Conservation (phyloP, 2,329 filamentous ascomycete genomes). For the Thielaviopsis populi region DNA sequence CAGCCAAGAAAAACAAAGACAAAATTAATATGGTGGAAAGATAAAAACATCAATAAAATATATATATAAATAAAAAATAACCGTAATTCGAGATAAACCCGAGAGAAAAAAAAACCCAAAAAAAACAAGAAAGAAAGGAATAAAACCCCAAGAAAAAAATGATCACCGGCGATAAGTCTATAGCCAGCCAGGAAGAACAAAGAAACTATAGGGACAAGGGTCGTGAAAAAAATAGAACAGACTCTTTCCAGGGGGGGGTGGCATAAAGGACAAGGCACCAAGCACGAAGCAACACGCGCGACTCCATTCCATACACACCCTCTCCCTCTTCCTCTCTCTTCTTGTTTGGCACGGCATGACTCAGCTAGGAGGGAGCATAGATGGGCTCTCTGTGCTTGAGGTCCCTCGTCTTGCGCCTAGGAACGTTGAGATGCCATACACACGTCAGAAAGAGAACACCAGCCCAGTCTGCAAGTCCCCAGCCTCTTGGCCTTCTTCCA, state of each 20-base stretch:
- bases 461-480: no score
- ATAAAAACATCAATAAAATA: neutral
- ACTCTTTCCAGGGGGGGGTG: neutral
- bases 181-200: neutral
- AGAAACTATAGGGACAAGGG: neutral
- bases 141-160: neutral
- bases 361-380: neutral
- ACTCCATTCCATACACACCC: neutral
- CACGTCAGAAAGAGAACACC: neutral
- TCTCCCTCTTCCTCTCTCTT: neutral
- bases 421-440: neutral
- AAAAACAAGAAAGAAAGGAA: neutral
- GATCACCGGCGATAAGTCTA: neutral
- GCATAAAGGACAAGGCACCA: no score
- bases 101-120: no score
- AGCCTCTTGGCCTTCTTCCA: no score
- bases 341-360: neutral
- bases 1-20: neutral
- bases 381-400: neutral
- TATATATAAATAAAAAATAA: neutral
- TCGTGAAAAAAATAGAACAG: neutral
- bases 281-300: neutral
- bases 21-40: no score
- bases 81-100: no score
- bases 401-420: neutral